Percentiles rank a stretch among this genome's conserved stretches.
phyloP scores from a whole-genome alignment of 495 filamentous ascomycete species.

The Lophiostoma macrostomum region DNA sequence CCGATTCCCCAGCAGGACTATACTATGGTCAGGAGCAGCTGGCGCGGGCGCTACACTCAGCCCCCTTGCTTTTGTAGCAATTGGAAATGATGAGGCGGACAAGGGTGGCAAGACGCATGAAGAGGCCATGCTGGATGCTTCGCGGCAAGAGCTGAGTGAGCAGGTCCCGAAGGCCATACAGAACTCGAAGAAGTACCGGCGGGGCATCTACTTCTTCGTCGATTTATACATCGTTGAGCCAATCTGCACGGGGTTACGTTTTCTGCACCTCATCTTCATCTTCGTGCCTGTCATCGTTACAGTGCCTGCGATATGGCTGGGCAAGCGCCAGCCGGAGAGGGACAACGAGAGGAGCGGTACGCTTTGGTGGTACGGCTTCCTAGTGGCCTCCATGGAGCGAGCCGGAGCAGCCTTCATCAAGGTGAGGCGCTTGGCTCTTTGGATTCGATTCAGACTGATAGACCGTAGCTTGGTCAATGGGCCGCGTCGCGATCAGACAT shows the following conservation, averaged over 20 bases:
- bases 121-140: slow-evolving; percentile 79
- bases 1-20: slow-evolving; percentile 27
- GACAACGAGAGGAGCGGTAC: slow-evolving; percentile 74
- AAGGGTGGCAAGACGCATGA: slow-evolving; percentile 67
- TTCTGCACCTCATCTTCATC: slow-evolving; percentile 78
- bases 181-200: slow-evolving; percentile 52
- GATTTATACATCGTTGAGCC: slow-evolving; percentile 80
- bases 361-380: slow-evolving; percentile 91
- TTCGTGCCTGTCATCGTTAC: slow-evolving; percentile 85
- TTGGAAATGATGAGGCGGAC: slow-evolving; percentile 54
- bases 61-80: slow-evolving; percentile 67
- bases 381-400: slow-evolving; percentile 87
- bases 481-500: slow-evolving; percentile 95
- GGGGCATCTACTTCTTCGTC: slow-evolving; percentile 58
- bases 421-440: slow-evolving; percentile 47
- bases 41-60: slow-evolving; percentile 47
- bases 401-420: slow-evolving; percentile 98
- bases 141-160: slow-evolving; percentile 70
- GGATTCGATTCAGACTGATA: neutral
- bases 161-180: slow-evolving; percentile 57
- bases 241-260: slow-evolving; percentile 79
- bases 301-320: slow-evolving; percentile 79
- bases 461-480: slow-evolving; percentile 88
- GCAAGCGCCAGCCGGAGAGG: slow-evolving; percentile 54
- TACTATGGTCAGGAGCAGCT: slow-evolving; percentile 42